A percentile compares a stretch with the other conserved stretches of the same genome.
Evolutionary conservation across 2,329 filamentous ascomycete genomes (phyloP).

Genomic region (Cladophialophora chaetospira): DNA sequence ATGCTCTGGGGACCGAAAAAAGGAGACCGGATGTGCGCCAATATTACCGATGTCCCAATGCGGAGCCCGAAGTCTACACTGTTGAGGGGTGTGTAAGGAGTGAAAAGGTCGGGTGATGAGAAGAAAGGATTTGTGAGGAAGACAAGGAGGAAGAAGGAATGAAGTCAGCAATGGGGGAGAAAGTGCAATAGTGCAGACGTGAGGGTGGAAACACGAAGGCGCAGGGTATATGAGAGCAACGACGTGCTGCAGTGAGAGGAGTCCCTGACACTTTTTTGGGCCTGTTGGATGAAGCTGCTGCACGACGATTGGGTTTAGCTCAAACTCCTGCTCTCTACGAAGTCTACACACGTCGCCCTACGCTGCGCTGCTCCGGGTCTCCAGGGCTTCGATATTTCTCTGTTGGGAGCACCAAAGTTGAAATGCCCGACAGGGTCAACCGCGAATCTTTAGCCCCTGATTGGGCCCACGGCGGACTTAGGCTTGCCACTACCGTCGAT

Average conservation of each 20-base stretch:
- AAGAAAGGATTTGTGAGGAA: constrained; percentile 1
- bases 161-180: constrained; percentile 19
- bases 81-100: constrained; percentile 20
- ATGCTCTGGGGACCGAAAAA: constrained; percentile 17
- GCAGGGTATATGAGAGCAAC: constrained; percentile 22
- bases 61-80: constrained; percentile 26
- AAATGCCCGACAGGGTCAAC: constrained; percentile 17
- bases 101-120: constrained; percentile 22
- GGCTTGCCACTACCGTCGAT: constrained; percentile 23
- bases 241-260: constrained; percentile 11
- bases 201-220: constrained; percentile 11
- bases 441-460: constrained; percentile 11
- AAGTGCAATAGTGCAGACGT: constrained; percentile 12
- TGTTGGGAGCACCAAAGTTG: constrained; percentile 22
- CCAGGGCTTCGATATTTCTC: constrained; percentile 10
- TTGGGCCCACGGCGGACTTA: constrained; percentile 8
- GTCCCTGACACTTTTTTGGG: constrained; percentile 16
- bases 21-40: constrained; percentile 32
- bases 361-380: neutral
- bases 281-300: constrained; percentile 19
- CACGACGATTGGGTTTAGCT: constrained; percentile 16
- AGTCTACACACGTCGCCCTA: neutral
- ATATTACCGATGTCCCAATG: constrained; percentile 25
- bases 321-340: constrained; percentile 7
- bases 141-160: constrained; percentile 14